Evolutionary conservation across 2,329 filamentous ascomycete genomes (phyloP).

Genomic region (Teratosphaeriaceae sp.): DNA sequence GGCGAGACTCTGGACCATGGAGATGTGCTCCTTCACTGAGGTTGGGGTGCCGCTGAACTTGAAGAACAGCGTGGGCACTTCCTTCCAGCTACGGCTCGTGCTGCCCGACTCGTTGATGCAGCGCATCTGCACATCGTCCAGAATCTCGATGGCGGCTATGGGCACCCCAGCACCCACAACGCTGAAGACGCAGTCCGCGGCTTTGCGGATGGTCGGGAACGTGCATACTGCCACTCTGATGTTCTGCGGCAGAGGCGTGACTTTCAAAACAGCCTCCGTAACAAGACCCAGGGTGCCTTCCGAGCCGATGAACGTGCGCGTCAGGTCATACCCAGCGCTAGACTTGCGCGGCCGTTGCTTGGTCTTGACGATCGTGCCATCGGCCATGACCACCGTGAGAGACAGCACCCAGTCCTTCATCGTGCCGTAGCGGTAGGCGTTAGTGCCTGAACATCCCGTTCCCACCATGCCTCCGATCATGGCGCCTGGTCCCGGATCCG

Average conservation of each 20-base stretch:
- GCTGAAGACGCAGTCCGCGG: slow-evolving; percentile 70
- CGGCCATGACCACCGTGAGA: slow-evolving; percentile 80
- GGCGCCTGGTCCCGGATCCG: slow-evolving; percentile 82
- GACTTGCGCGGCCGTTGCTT: slow-evolving; percentile 82
- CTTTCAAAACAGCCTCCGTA: slow-evolving; percentile 82
- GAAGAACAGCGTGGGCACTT: slow-evolving; percentile 66
- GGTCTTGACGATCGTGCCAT: slow-evolving; percentile 86
- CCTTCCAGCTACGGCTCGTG: slow-evolving; percentile 60
- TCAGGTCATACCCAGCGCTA: slow-evolving; percentile 87
- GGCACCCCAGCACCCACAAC: slow-evolving; percentile 77
- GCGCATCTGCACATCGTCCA: slow-evolving; percentile 86
- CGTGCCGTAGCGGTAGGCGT: slow-evolving; percentile 86
- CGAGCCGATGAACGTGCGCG: slow-evolving; percentile 80
- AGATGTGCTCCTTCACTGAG: slow-evolving; percentile 72
- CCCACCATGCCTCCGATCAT: slow-evolving; percentile 89
- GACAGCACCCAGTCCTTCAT: slow-evolving; percentile 92
- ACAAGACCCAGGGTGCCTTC: slow-evolving; percentile 89
- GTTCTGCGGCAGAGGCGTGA: slow-evolving; percentile 72
- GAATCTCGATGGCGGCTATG: slow-evolving; percentile 84
- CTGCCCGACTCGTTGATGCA: slow-evolving; percentile 62
- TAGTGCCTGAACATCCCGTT: slow-evolving; percentile 72
- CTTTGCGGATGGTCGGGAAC: slow-evolving; percentile 59
- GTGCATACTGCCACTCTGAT: slow-evolving; percentile 71
- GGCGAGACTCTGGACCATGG: slow-evolving; percentile 56
- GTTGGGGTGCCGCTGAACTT: slow-evolving; percentile 64